Conservation (phyloP, 2,329 filamentous ascomycete species). For the Aspergillus sergii region DNA sequence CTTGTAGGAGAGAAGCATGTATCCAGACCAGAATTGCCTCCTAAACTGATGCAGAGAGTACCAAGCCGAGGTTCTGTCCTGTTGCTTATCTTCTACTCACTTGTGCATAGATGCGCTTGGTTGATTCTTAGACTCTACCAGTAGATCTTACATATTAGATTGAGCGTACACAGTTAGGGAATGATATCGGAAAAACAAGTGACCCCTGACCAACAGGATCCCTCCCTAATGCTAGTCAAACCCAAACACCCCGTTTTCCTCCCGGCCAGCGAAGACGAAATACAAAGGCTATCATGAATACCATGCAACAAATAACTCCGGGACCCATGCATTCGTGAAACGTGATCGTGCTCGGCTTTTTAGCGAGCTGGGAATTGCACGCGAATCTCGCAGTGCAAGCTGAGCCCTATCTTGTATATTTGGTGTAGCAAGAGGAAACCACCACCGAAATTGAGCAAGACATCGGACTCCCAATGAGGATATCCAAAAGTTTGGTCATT, state of each 20-base stretch:
- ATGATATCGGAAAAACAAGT: constrained; percentile 11
- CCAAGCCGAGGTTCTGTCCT: background rate
- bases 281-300: constrained; percentile 27
- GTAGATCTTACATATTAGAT: constrained; percentile 25
- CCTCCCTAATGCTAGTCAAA: constrained; percentile 17
- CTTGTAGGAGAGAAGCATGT: no score
- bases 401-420: constrained; percentile 4
- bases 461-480: constrained; percentile 13
- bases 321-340: constrained; percentile 40
- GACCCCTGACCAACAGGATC: constrained; percentile 7
- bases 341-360: constrained; percentile 26
- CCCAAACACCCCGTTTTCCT: constrained; percentile 26
- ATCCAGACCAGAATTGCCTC: background rate
- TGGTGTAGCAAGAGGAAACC: constrained; percentile 6
- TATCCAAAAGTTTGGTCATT: background rate
- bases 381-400: constrained; percentile 9
- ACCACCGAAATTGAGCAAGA: constrained; percentile 14
- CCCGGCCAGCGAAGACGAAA: constrained; percentile 22
- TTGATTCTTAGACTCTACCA: background rate
- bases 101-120: background rate
- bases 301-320: constrained; percentile 38
- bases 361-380: constrained; percentile 16
- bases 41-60: background rate
- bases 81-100: background rate
- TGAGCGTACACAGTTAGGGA: constrained; percentile 17